These are phyloP conservation scores for Cercospora zeae-maydis DNA, from an alignment of 2,329 filamentous ascomycete genomes.

Conservation along the genomic window DNA sequence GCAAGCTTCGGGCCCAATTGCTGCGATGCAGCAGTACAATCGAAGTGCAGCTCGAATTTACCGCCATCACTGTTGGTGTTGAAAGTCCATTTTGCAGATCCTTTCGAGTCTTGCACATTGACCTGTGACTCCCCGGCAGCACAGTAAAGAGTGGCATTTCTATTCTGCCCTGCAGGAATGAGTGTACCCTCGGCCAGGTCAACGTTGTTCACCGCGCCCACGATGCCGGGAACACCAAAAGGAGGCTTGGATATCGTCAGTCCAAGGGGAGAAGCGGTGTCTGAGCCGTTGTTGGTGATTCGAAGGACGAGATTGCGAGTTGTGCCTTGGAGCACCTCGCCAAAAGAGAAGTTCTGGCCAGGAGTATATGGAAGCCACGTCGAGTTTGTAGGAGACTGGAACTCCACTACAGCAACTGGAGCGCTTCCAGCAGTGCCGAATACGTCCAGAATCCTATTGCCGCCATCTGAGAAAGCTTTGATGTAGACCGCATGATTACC, in stretches of 20 bases:
- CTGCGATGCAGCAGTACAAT: conserved; percentile 3
- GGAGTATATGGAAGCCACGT: conserved; percentile 4
- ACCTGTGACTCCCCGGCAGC: conserved; percentile 5
- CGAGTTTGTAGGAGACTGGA: conserved; percentile 3
- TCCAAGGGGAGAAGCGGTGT: conserved; percentile 8
- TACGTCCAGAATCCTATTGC: conserved; percentile 8
- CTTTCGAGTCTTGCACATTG: background rate
- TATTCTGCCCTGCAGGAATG: conserved; percentile 5
- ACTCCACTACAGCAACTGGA: conserved; percentile 7
- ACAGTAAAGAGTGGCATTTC: conserved; percentile 12
- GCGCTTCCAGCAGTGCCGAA: conserved; percentile 11
- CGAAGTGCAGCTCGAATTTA: conserved; percentile 32
- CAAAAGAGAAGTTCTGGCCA: conserved; percentile 12
- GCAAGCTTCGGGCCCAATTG: conserved; percentile 8
- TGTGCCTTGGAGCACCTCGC: conserved; percentile 5
- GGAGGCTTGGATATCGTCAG: conserved; percentile 13
- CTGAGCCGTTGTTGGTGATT: conserved; percentile 13
- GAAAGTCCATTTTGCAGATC: conserved; percentile 7
- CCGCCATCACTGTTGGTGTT: conserved; percentile 36
- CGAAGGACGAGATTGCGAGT: conserved; percentile 6
- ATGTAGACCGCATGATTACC: conserved; percentile 11
- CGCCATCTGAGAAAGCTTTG: conserved; percentile 1
- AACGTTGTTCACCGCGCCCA: conserved; percentile 10
- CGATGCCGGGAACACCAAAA: conserved; percentile 8
- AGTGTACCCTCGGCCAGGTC: conserved; percentile 13